Conservation (phyloP, 169 alveolate genomes). For the Eimeria tenella region DNA sequence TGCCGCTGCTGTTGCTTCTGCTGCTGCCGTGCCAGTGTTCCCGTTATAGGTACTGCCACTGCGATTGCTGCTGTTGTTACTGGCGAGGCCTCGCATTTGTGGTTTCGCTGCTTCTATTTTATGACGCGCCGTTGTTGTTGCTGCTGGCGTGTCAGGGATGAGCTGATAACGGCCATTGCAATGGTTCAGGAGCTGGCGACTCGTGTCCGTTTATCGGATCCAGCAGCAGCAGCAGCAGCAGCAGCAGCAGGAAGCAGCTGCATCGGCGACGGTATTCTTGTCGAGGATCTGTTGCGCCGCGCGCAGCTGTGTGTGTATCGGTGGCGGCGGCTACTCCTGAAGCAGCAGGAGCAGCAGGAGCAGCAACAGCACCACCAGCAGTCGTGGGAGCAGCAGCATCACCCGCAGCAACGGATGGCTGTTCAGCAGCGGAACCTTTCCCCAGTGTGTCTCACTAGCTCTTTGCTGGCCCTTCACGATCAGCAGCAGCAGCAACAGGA, state of each 20-base stretch:
- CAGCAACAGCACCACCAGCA: background rate
- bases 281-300: slow-evolving; percentile 47
- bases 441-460: background rate
- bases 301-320: slow-evolving; percentile 56
- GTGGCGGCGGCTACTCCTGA: slow-evolving; percentile 62
- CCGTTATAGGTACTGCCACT: background rate
- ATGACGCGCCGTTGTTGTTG: background rate
- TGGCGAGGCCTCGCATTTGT: background rate
- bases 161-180: slow-evolving; percentile 51
- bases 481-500: background rate
- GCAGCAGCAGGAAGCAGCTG: background rate
- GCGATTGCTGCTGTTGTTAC: background rate
- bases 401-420: background rate
- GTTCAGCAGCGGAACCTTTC: background rate
- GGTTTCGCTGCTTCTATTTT: background rate
- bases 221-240: background rate
- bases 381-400: background rate
- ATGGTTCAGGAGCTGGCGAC: slow-evolving; percentile 62
- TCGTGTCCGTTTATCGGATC: background rate
- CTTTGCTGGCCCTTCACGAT: background rate
- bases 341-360: background rate
- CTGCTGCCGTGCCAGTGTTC: background rate
- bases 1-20: too few relatives aligned
- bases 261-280: slow-evolving; percentile 13
- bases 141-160: background rate